Percentiles rank a stretch among this genome's conserved stretches.
Evolutionary conservation across 2,329 filamentous ascomycete species (phyloP).

Genomic region (Fusarium camptoceras): DNA sequence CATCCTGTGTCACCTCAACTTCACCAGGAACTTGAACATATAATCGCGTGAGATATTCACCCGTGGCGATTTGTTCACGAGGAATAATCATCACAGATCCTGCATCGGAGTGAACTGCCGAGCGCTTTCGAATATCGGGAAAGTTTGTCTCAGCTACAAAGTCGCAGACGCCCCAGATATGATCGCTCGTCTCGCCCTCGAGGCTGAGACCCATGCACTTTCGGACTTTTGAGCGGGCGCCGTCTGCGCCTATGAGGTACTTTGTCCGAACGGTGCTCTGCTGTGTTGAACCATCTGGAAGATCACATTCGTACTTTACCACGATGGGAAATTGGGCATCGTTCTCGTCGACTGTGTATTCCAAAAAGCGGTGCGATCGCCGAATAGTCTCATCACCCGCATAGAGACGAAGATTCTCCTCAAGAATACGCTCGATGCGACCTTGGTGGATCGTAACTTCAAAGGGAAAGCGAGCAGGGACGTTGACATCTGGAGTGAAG

Average conservation of each 20-base stretch:
- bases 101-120: constrained; percentile 12
- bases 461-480: constrained; percentile 11
- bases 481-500: constrained; percentile 10
- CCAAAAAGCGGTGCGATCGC: constrained; percentile 10
- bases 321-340: neutral
- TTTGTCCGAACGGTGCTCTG: constrained; percentile 8
- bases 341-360: constrained; percentile 4
- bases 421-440: constrained; percentile 16
- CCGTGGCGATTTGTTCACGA: constrained; percentile 12
- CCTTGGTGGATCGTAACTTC: constrained; percentile 25
- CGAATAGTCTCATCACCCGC: neutral
- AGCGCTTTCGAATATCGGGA: constrained; percentile 18
- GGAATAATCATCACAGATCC: constrained; percentile 24
- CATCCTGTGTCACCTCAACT: constrained; percentile 3
- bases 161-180: constrained; percentile 25
- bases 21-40: constrained; percentile 18
- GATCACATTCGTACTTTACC: constrained; percentile 1
- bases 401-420: constrained; percentile 19
- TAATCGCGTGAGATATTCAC: constrained; percentile 11
- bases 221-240: constrained; percentile 8
- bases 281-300: neutral
- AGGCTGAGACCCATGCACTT: constrained; percentile 26
- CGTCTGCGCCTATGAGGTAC: constrained; percentile 13
- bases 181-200: constrained; percentile 17
- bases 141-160: constrained; percentile 24